These are phyloP conservation scores for Vaccinium corymbosum DNA, from an alignment of 148 eudicot species.

Conservation along the genomic window DNA sequence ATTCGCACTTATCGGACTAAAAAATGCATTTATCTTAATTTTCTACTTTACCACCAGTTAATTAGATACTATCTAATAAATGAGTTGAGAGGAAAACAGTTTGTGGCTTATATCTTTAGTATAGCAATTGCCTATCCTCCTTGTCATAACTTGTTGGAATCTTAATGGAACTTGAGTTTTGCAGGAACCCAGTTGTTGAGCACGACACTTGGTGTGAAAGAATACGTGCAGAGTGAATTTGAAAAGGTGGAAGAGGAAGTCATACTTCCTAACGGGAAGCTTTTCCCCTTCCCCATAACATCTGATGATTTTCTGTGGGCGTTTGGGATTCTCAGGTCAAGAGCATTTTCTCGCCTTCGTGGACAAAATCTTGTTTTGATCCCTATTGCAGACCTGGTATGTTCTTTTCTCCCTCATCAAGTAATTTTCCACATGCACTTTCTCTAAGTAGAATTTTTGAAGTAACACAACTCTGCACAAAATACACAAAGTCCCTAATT, in stretches of 20 bases:
- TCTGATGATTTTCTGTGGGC: constrained; percentile 90
- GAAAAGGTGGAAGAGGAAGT: constrained; percentile 62
- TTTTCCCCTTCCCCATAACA: constrained; percentile 70
- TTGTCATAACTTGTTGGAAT: neutral
- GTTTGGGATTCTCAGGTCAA: constrained; percentile 88
- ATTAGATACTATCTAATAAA: neutral
- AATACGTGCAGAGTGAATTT: constrained; percentile 80
- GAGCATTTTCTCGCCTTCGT: constrained; percentile 87
- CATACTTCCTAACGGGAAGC: constrained; percentile 58
- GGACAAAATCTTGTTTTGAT: constrained; percentile 83
- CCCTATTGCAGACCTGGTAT: constrained; percentile 92
- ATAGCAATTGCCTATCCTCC: neutral
- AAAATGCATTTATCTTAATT: neutral
- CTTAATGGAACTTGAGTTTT: constrained; percentile 14
- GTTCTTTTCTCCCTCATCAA: neutral
- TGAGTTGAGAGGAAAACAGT: neutral
- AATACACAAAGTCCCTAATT: neutral
- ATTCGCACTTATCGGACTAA: neutral
- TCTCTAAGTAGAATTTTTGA: neutral
- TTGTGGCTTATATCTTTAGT: neutral
- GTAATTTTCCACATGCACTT: neutral
- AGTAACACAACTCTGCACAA: neutral
- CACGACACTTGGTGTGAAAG: constrained; percentile 85
- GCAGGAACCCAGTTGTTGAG: constrained; percentile 87
- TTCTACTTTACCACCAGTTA: neutral